A percentile compares a stretch with the other conserved stretches of the same genome.
Evolutionary conservation across 2,329 filamentous ascomycete species (phyloP).

Genomic region (Trichoderma sp.): DNA sequence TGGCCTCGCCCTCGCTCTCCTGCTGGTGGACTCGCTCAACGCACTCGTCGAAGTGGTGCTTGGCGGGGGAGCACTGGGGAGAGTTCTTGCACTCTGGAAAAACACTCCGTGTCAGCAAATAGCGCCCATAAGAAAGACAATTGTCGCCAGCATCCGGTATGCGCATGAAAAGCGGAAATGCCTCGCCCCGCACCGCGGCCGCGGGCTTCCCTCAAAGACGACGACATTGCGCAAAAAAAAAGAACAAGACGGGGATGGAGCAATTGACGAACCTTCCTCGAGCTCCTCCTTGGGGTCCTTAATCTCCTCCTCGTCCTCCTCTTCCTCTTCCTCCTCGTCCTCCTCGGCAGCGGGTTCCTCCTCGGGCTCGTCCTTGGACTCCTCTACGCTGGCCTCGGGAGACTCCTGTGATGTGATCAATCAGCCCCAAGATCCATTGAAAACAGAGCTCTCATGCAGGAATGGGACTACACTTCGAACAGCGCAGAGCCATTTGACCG

Average conservation of each 20-base stretch:
- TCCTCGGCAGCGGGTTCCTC: conserved; percentile 52
- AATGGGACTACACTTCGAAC: background rate
- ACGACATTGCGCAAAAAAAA: conserved; percentile 5
- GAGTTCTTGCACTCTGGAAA: conserved; percentile 76
- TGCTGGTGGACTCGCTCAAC: conserved; percentile 75
- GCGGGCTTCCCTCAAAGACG: background rate
- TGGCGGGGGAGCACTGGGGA: conserved; percentile 76
- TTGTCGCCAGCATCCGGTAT: background rate
- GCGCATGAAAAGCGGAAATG: conserved; percentile 23
- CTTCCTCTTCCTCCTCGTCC: conserved; percentile 63
- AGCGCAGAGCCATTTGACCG: background rate
- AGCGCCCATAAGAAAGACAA: background rate
- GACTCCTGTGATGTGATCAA: conserved; percentile 32
- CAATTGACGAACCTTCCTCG: conserved; percentile 74
- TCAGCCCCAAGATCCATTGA: conserved; percentile 2
- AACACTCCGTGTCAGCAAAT: conserved; percentile 17
- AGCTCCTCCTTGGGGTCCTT: conserved; percentile 84
- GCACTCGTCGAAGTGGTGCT: conserved; percentile 99
- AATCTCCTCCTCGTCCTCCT: conserved; percentile 78
- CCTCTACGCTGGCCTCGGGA: conserved; percentile 36
- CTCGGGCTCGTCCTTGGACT: conserved; percentile 47
- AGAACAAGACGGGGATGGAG: background rate
- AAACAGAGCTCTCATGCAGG: background rate
- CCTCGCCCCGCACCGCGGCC: conserved; percentile 15
- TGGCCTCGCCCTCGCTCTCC: conserved; percentile 67